These are phyloP conservation scores for Tremella fuciformis DNA, from an alignment of 768 basidiomycete species.

Conservation along the genomic window DNA sequence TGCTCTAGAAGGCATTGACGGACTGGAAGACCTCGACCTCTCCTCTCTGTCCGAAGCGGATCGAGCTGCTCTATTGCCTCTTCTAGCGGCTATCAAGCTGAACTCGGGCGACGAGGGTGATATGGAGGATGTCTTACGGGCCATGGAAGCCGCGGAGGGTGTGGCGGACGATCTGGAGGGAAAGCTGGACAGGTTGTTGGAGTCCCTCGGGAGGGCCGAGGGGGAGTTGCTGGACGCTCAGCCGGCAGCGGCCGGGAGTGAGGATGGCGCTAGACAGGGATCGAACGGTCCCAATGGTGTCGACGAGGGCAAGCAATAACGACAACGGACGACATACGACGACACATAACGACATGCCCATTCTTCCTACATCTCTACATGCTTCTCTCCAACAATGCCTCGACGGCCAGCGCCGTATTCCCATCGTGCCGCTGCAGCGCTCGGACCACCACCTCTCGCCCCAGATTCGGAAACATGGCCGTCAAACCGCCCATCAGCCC, in stretches of 20 bases:
- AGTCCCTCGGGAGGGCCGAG: constrained; percentile 61
- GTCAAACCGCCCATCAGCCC: constrained; percentile 55
- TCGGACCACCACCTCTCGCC: constrained; percentile 67
- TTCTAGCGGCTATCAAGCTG: neutral
- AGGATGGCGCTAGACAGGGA: neutral
- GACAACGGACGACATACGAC: neutral
- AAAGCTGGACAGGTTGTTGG: constrained; percentile 41
- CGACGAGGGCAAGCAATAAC: neutral
- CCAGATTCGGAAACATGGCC: constrained; percentile 78
- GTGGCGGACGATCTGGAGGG: constrained; percentile 49
- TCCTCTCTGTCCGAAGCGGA: constrained; percentile 11
- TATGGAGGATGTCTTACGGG: constrained; percentile 34
- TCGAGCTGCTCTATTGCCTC: neutral
- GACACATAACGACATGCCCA: neutral
- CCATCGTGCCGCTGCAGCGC: constrained; percentile 68
- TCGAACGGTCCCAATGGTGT: neutral
- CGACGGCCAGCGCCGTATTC: constrained; percentile 79
- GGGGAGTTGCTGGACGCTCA: constrained; percentile 4
- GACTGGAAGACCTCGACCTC: constrained; percentile 1
- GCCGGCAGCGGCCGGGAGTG: no score
- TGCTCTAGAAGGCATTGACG: neutral
- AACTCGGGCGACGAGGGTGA: constrained; percentile 13
- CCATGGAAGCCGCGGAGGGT: constrained; percentile 45
- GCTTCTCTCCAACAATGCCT: constrained; percentile 63
- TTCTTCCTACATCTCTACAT: neutral